A percentile compares a stretch with the other conserved stretches of the same genome.
Evolutionary conservation across 2,329 filamentous ascomycete species (phyloP).

Genomic region (Didymella pomorum): DNA sequence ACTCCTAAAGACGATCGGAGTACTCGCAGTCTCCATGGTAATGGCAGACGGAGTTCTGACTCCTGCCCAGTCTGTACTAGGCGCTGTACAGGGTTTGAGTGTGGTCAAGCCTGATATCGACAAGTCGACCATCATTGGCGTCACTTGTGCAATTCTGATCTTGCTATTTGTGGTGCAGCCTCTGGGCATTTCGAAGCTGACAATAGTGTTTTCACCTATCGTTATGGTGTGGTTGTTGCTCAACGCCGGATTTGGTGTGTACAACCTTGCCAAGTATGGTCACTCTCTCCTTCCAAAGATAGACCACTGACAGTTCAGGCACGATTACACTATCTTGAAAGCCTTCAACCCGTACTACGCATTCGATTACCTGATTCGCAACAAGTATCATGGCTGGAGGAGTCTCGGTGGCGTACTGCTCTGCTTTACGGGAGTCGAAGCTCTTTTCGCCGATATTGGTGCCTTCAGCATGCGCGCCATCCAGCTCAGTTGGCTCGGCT

Average conservation of each 20-base stretch:
- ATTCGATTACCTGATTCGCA: constrained; percentile 66
- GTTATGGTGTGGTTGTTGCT: constrained; percentile 72
- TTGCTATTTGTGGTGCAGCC: constrained; percentile 71
- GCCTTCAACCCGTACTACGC: constrained; percentile 66
- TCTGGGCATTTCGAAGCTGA: constrained; percentile 69
- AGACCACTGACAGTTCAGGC: constrained; percentile 33
- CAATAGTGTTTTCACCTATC: constrained; percentile 69
- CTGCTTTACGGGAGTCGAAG: constrained; percentile 77
- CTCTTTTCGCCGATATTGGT: constrained; percentile 79
- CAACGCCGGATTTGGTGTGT: constrained; percentile 70
- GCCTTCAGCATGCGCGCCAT: constrained; percentile 75
- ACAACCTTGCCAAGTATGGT: constrained; percentile 49
- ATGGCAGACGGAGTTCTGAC: constrained; percentile 73
- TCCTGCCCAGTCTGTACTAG: constrained; percentile 74
- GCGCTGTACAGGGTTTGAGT: constrained; percentile 69
- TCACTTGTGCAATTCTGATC: constrained; percentile 70
- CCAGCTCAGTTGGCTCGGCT: constrained; percentile 76
- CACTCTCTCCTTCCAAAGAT: too few species aligned
- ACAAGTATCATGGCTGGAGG: constrained; percentile 68
- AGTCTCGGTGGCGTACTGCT: constrained; percentile 74
- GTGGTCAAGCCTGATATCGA: constrained; percentile 66
- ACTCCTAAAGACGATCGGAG: constrained; percentile 67
- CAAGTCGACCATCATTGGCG: constrained; percentile 67
- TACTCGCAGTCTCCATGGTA: constrained; percentile 73
- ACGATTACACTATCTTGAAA: constrained; percentile 61